A percentile compares a stretch with the other conserved stretches of the same genome.
Evolutionary conservation across 768 basidiomycete genomes (phyloP).

Genomic region (Mycena latifolia): DNA sequence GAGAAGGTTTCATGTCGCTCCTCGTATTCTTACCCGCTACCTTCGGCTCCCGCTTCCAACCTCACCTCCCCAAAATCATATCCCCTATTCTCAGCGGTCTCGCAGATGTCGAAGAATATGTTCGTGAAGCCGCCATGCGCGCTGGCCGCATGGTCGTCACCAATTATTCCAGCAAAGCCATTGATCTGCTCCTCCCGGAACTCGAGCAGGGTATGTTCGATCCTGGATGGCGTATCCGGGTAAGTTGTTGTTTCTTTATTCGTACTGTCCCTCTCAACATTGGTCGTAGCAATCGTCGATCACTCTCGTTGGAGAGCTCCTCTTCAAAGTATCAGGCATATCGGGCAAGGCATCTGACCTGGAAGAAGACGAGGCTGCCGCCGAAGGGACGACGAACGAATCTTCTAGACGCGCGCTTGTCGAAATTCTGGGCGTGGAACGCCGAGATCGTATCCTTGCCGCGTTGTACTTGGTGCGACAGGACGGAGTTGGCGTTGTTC

Average conservation of each 20-base stretch:
- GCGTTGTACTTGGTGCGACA: slow-evolving; percentile 94
- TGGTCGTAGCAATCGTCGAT: slow-evolving; percentile 88
- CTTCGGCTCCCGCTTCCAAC: slow-evolving; percentile 96
- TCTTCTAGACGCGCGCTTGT: slow-evolving; percentile 87
- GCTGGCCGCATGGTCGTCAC: slow-evolving; percentile 98
- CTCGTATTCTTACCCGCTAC: slow-evolving; percentile 96
- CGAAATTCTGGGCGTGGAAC: slow-evolving; percentile 89
- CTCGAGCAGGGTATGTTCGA: slow-evolving; percentile 97
- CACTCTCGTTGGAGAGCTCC: slow-evolving; percentile 92
- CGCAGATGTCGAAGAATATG: slow-evolving; percentile 94
- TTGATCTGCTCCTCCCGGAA: slow-evolving; percentile 94
- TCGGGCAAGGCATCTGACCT: slow-evolving; percentile 85
- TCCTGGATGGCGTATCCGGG: slow-evolving; percentile 93
- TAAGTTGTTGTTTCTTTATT: slow-evolving; percentile 55
- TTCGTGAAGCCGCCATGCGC: slow-evolving; percentile 97
- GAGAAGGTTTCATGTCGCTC: slow-evolving; percentile 98
- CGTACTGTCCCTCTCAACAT: neutral
- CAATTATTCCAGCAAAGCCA: slow-evolving; percentile 92
- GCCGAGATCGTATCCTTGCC: slow-evolving; percentile 91
- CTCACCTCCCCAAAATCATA: slow-evolving; percentile 95
- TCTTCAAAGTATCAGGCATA: slow-evolving; percentile 98
- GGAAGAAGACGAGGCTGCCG: slow-evolving; percentile 79
- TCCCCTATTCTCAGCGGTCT: slow-evolving; percentile 92
- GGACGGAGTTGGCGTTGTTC: slow-evolving; percentile 89
- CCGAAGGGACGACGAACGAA: slow-evolving; percentile 75